Conservation (phyloP, 345 rosid genomes). For the Lagerstroemia speciosa region DNA sequence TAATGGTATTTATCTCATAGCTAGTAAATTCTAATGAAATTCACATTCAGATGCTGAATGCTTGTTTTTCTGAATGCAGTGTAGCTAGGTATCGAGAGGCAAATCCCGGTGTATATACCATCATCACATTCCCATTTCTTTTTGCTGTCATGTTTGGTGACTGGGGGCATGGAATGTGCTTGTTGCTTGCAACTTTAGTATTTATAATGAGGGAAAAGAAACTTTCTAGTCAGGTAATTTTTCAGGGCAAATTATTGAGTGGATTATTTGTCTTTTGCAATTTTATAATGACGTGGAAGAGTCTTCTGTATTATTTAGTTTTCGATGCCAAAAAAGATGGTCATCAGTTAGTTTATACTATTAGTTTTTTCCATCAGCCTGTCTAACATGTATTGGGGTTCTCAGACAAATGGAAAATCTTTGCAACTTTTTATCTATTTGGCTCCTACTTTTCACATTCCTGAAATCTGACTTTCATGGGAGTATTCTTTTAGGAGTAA, state of each 20-base stretch:
- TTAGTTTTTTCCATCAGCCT: no score
- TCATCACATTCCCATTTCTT: conserved; percentile 88
- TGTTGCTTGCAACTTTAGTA: conserved; percentile 64
- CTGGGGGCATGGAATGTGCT: no score
- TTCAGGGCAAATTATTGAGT: background rate
- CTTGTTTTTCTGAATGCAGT: conserved; percentile 33
- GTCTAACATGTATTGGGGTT: no score
- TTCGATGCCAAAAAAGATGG: no score
- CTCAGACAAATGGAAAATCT: background rate
- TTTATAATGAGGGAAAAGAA: conserved; percentile 74
- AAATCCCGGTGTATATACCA: conserved; percentile 79
- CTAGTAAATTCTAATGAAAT: background rate
- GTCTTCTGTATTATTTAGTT: no score
- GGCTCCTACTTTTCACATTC: no score
- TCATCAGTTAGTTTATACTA: no score
- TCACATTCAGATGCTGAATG: background rate
- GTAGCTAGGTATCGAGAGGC: conserved; percentile 91
- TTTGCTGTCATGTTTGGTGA: no score
- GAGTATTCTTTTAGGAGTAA: no score
- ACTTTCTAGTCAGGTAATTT: conserved; percentile 78
- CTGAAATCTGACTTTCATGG: background rate
- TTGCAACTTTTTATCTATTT: background rate
- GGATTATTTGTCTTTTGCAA: background rate
- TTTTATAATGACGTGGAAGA: no score
- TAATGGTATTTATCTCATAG: no score